A percentile compares a stretch with the other conserved stretches of the same genome.
These are phyloP conservation scores for Hypoxylon sp. DNA, from an alignment of 2,329 filamentous ascomycete genomes.

Conservation along the genomic window DNA sequence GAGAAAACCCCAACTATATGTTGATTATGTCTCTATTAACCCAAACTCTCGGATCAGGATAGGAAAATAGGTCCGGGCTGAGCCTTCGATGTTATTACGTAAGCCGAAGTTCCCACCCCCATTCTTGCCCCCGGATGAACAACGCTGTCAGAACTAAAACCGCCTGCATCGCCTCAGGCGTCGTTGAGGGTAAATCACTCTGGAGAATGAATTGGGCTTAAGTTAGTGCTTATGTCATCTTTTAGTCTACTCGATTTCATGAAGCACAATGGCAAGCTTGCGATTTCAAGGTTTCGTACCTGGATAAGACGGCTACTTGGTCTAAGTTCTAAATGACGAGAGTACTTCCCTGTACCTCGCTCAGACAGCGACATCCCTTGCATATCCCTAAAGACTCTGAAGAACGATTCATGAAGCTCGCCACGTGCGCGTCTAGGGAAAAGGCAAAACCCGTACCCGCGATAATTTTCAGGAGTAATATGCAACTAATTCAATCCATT, in stretches of 20 bases:
- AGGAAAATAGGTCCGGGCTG: background rate
- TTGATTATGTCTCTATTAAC: background rate
- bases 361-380: background rate
- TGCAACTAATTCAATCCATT: background rate
- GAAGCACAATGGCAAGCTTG: background rate
- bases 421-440: slow-evolving; percentile 1
- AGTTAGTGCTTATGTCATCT: background rate
- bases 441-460: background rate
- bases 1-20: background rate
- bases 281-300: background rate
- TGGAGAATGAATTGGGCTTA: background rate
- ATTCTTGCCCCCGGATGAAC: background rate
- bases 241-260: background rate
- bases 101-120: slow-evolving; percentile 7
- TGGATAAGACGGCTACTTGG: background rate
- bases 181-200: background rate
- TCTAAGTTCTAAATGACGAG: background rate
- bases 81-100: slow-evolving; percentile 2
- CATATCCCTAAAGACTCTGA: background rate
- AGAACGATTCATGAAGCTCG: background rate
- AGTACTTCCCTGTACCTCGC: background rate
- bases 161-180: background rate
- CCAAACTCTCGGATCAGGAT: background rate
- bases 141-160: slow-evolving; percentile 1
- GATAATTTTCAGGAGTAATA: background rate